These are phyloP conservation scores for Piromyces sp. DNA, from an alignment of 192 early-diverging fungal genomes.

Conservation along the genomic window DNA sequence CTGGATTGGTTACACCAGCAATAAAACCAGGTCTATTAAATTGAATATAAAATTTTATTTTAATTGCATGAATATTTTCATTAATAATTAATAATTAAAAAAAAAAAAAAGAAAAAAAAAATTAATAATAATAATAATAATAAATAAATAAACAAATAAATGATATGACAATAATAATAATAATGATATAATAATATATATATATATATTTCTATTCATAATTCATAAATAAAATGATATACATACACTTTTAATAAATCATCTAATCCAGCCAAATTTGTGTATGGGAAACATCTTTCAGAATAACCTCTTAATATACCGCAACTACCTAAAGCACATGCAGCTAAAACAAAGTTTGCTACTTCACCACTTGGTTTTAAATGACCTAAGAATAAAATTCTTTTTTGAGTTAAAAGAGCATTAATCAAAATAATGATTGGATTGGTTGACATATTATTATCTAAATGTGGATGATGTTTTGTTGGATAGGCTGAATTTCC, in stretches of 20 bases:
- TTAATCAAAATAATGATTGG: conserved; percentile 76
- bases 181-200: too few relatives aligned
- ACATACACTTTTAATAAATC: conserved; percentile 59
- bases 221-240: background rate
- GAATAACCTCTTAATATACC: conserved; percentile 70
- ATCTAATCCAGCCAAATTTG: conserved; percentile 72
- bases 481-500: conserved; percentile 23
- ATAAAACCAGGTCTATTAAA: conserved; percentile 77
- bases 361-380: conserved; percentile 80
- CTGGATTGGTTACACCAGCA: conserved; percentile 90
- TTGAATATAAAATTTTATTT: too few relatives aligned
- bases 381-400: conserved; percentile 79
- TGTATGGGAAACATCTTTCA: conserved; percentile 80
- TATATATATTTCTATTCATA: too few relatives aligned
- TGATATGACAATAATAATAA: too few relatives aligned
- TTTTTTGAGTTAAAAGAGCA: conserved; percentile 80
- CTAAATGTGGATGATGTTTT: conserved; percentile 73
- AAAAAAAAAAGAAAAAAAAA: too few relatives aligned
- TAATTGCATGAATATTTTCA: too few relatives aligned
- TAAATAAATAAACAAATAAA: too few relatives aligned
- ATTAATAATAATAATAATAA: too few relatives aligned
- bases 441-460: conserved; percentile 68
- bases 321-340: conserved; percentile 76
- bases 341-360: conserved; percentile 77
- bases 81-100: background rate